Base-by-base conservation (phyloP, 2,329 filamentous ascomycete species). In the Aaosphaeria pasadenensis region DNA sequence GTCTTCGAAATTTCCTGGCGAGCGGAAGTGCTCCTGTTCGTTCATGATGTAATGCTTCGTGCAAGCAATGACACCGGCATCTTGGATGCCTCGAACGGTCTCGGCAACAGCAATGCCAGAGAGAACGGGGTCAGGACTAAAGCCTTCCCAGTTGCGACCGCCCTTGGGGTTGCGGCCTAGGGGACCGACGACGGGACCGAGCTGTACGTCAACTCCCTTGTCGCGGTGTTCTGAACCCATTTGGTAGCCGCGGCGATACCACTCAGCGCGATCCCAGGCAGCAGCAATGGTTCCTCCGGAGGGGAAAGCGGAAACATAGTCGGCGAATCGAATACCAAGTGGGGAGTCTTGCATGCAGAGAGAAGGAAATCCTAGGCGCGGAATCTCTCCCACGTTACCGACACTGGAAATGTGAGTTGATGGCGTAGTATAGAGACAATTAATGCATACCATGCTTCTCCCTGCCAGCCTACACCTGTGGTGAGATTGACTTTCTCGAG, bases 401-500 rank as follows among this genome's bases (percentile, higher is more conserved):
- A 95, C 89, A 59, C 89, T 54, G 9, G 6, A 11, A 31, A 11
- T 7, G 43, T 39, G 7, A 35, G 36, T 29, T 30, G 11, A 39
- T 13, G 38, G 6, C 17, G 30, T 24, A 7, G 43, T 6, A 29
- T 7, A 36, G 38, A 13, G 7, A 46, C 7, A 24, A 9, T 3
- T 3, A 11, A 30, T 29, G 31, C 55, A 50, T 32, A 58, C 55
- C 65, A 69, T 24, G 62, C 57, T 44, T 67, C 63, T 39, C 64
- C 63, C 38, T 57, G 84, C 69, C 73, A 92, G 82, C 91, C 91
- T 54, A 87, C 82, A 69, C 92, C 92, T 1, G 91, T 96, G 3
- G 92, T 97, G 55, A 99, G 70, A 70, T 97, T 97, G 71, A 97
- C 90, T 75, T 96, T 96, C 70, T 96, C 91, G 7, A 84, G 66